Evolutionary conservation across 2,329 filamentous ascomycete species (phyloP), one percentile per base, ranked within the genome.

Genomic region (Stenocarpella maydis): DNA sequence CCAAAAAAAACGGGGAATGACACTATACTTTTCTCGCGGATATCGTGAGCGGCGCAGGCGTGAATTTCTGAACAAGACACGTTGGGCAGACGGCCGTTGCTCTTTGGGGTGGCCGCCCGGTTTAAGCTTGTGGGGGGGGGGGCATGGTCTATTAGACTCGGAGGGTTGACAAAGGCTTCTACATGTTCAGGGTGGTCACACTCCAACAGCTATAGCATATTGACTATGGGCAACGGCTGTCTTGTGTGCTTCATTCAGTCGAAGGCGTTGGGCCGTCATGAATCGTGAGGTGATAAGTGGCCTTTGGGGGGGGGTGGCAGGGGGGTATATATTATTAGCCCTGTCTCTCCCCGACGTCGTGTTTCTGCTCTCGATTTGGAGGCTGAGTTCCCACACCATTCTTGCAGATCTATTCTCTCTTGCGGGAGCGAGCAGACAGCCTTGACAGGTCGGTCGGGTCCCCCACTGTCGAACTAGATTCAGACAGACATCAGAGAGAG

Each of bases 301-400:
- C 34, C 26, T 37, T 37, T 14, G 43, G 41, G 10, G 58, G 58
- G 34, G 58, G 58, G 26, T 61, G 45, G 45, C n/a, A n/a, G 31
- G 31, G 31, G 9, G 31, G 31, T 4, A 14, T 24, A 31, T 34
- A 61, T 47, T 47, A 61, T 63, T 63, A 63, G 58, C 41, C 43
- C 15, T 37, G n/a, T 34, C 31, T 9, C 31, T 9, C 31, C 15
- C 26, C 41, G 49, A 31, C n/a, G 52, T 15, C 31, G n/a, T 54
- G 52, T 17, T 49, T 49, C 55, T 47, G 17, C 19, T 24, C 58
- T 34, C 58, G 58, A 49, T 41, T 43, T n/a, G n/a, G n/a, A 63
- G 58, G 43, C 43, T 43, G 58, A 49, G 58, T 63, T 63, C 24
- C 58, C 28, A 37, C 34, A 37, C 58, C 58, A 63, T 63, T 63